These are phyloP conservation scores for Coffea eugenioides DNA, from an alignment of 257 asterid genomes.

Conservation along the genomic window DNA sequence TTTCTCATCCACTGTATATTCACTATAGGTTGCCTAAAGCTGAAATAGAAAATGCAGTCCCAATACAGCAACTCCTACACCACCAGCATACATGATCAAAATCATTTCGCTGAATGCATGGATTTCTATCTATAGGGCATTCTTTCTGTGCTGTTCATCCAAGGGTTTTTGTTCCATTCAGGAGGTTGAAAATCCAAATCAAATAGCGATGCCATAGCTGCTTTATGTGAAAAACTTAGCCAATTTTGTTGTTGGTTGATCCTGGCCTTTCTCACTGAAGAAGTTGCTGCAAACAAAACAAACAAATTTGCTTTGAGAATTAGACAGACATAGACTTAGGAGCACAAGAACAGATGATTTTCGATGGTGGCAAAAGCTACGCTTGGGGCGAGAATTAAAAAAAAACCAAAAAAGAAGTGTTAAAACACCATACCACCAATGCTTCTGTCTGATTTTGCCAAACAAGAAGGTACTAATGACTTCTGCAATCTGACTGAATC, in stretches of 20 bases:
- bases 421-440: constrained; percentile 3
- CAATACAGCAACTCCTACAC: not conserved
- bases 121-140: not conserved
- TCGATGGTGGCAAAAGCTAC: not conserved
- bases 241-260: not conserved
- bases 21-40: not conserved
- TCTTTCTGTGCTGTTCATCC: constrained; percentile 4
- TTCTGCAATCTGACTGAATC: constrained; percentile 48
- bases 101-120: not conserved
- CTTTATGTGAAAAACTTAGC: not conserved
- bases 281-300: constrained; percentile 4
- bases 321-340: not conserved
- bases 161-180: not conserved
- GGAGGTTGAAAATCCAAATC: constrained; percentile 26
- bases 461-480: constrained; percentile 21
- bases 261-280: not conserved
- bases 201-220: constrained; percentile 3
- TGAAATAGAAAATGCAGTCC: not conserved
- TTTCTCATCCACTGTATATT: not conserved
- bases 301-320: not conserved
- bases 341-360: not conserved
- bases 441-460: constrained; percentile 12
- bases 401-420: not conserved
- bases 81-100: too few species aligned
- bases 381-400: not conserved